These are phyloP conservation scores for Sinapis alba DNA, from an alignment of 441 rosid genomes.

Conservation along the genomic window DNA sequence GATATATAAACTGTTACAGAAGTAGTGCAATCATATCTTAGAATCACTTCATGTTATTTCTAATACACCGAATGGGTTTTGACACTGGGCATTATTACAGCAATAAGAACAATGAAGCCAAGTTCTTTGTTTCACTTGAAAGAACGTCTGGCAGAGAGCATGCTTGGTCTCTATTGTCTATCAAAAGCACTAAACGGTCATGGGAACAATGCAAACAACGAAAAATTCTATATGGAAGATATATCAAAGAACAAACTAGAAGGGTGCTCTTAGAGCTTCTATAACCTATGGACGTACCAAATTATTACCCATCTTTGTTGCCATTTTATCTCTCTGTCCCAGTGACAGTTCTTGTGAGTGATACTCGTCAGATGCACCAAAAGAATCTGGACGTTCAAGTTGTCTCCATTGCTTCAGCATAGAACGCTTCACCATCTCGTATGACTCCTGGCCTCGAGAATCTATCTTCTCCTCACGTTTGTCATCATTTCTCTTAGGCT, in stretches of 20 bases:
- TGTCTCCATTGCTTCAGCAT: conserved; percentile 77
- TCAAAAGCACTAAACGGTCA: conserved; percentile 3
- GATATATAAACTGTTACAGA: conserved; percentile 2
- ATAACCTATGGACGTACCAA: conserved; percentile 63
- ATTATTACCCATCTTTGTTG: conserved; percentile 56
- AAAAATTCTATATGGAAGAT: not conserved
- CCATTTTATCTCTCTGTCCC: conserved; percentile 73
- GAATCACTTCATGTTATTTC: conserved; percentile 1
- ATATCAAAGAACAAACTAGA: conserved; percentile 1
- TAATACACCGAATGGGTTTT: conserved; percentile 16
- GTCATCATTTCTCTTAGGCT: conserved; percentile 48
- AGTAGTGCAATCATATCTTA: conserved; percentile 6
- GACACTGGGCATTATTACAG: conserved; percentile 17
- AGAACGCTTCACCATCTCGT: conserved; percentile 57
- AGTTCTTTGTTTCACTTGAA: conserved; percentile 19
- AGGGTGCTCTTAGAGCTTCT: conserved; percentile 26
- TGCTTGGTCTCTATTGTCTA: conserved; percentile 18
- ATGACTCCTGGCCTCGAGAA: conserved; percentile 63
- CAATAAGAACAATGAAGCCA: conserved; percentile 16
- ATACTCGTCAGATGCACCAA: conserved; percentile 80
- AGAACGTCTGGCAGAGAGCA: conserved; percentile 15
- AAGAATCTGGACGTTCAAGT: conserved; percentile 81
- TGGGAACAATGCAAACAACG: conserved; percentile 17
- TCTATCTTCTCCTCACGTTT: conserved; percentile 42
- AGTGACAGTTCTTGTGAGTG: conserved; percentile 83